These are phyloP conservation scores for Thelonectria olida DNA, from an alignment of 2,329 filamentous ascomycete species.

Conservation along the genomic window DNA sequence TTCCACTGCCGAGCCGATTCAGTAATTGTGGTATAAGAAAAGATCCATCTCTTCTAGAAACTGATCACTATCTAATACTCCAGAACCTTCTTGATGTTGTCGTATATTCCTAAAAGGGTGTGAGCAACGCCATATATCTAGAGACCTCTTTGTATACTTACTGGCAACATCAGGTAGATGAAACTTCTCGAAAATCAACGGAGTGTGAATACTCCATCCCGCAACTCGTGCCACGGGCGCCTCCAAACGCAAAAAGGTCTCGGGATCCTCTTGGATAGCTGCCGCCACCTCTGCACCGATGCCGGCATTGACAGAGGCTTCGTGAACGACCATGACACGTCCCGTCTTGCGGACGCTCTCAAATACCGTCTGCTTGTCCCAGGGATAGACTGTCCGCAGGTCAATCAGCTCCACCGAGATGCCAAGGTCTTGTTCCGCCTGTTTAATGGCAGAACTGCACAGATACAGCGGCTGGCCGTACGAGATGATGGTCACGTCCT, in stretches of 20 bases:
- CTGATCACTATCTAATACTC: constrained; percentile 63
- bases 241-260: constrained; percentile 83
- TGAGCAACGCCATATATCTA: constrained; percentile 7
- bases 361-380: constrained; percentile 85
- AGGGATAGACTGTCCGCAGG: constrained; percentile 87
- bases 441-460: constrained; percentile 79
- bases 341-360: constrained; percentile 89
- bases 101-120: constrained; percentile 68
- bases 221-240: constrained; percentile 86
- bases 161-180: constrained; percentile 87
- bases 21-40: too few species aligned
- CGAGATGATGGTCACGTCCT: constrained; percentile 83
- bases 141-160: constrained; percentile 63
- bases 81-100: constrained; percentile 73
- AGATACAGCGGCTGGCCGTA: constrained; percentile 92
- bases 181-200: constrained; percentile 81
- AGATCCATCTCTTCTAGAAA: too few species aligned
- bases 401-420: constrained; percentile 86
- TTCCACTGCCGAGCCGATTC: neutral
- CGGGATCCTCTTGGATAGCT: constrained; percentile 80
- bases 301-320: constrained; percentile 90
- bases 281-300: constrained; percentile 90
- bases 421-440: constrained; percentile 78
- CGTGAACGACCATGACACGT: constrained; percentile 86
- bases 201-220: constrained; percentile 89